Base-by-base conservation (phyloP, 352 stramenopile species). In the Phytophthora pinifolia region DNA sequence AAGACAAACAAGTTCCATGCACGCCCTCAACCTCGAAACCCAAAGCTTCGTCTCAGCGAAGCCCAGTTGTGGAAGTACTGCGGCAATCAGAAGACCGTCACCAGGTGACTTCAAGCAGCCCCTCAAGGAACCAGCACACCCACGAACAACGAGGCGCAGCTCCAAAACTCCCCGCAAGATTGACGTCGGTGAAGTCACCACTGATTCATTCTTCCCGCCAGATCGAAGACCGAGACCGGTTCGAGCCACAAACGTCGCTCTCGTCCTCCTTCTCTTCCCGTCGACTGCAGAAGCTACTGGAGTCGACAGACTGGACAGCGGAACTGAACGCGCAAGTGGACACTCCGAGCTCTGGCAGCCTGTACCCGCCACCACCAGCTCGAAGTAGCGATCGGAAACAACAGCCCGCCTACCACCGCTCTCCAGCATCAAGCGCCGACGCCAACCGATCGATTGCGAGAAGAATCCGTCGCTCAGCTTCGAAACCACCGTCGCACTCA, bases 241-340 rank as follows among this genome's bases (percentile, higher is more conserved):
- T 37, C 7, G 20, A n/a, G 15, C 30, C 46, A 15, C 29, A 30
- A 22, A 57, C 50, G 17, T 20, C 30, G 1, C 37, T 67, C 0
- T 67, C 55, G 14, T 75, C 68, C 3, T 65, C 68, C 1, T 78
- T 75, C 20, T 78, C 73, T 20, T 73, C 67, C 13, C 59, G 50
- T 9, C 66, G 82, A 9, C 52, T 92, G n/a, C 73, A 76, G 20
- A 72, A 54, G 27, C 52, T 92, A 14, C 66, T 89, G 14, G 79
- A 88, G 46, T 89, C 79, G 3, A 90, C 82, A 4, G 78, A 90
- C 45, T 92, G 79, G 82, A 70, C 39, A 58, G 56, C 65, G 2
- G 60, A 70, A 20, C 54, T 73, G 29, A 62, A 53, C 15, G 41
- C 54, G 0, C 54, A 67, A 45, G 46, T 25, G 18, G 55, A 12